A percentile compares a stretch with the other conserved stretches of the same genome.
These are phyloP conservation scores for Didymella pomorum DNA, from an alignment of 2,329 filamentous ascomycete species.

Conservation along the genomic window DNA sequence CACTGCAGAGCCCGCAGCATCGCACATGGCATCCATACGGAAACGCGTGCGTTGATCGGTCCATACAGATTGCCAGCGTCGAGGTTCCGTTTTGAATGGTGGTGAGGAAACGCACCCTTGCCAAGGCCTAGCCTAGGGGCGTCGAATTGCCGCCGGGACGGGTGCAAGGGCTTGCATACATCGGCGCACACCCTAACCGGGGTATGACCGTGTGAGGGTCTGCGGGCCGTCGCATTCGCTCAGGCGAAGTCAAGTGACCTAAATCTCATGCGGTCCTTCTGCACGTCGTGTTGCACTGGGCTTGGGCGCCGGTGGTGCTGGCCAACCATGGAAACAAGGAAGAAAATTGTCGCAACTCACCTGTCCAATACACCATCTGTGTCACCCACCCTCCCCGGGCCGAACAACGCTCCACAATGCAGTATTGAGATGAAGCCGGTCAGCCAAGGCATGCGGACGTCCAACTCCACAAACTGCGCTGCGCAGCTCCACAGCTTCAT, in stretches of 20 bases:
- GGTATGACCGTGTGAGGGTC: conserved; percentile 44
- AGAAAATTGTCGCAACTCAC: conserved; percentile 67
- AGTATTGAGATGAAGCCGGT: conserved; percentile 76
- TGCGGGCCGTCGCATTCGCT: conserved; percentile 51
- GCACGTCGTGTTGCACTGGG: conserved; percentile 43
- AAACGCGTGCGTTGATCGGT: conserved; percentile 20
- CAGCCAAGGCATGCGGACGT: conserved; percentile 90
- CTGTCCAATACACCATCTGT: conserved; percentile 85
- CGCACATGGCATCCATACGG: conserved; percentile 19
- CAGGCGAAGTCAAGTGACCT: conserved; percentile 67
- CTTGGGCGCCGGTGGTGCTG: conserved; percentile 30
- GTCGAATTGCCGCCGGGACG: conserved; percentile 49
- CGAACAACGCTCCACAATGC: conserved; percentile 75
- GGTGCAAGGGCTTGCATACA: conserved; percentile 47
- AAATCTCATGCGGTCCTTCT: conserved; percentile 62
- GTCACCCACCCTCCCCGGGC: conserved; percentile 77
- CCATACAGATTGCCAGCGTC: conserved; percentile 26
- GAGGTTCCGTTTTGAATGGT: conserved; percentile 25
- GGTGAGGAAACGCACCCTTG: conserved; percentile 28
- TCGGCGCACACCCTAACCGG: conserved; percentile 45
- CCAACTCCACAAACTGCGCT: conserved; percentile 75
- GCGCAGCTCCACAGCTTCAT: conserved; percentile 81
- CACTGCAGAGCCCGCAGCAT: conserved; percentile 18
- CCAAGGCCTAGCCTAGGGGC: conserved; percentile 45
- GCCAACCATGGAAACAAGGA: conserved; percentile 45